A percentile compares a stretch with the other conserved stretches of the same genome.
Conservation (phyloP, 371 early-diverging fungal species). For the Lichtheimia corymbifera region DNA sequence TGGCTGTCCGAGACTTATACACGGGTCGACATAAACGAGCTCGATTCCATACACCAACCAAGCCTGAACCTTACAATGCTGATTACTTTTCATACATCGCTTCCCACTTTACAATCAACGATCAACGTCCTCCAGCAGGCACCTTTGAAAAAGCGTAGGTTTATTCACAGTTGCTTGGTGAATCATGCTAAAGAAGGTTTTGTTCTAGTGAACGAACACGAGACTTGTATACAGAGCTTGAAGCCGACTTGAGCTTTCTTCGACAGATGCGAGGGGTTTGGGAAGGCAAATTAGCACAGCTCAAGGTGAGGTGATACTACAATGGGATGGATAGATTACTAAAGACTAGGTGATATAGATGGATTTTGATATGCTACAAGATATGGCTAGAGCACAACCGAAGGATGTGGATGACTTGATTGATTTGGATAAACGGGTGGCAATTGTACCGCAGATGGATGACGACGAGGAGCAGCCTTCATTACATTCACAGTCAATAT, state of each 20-base stretch:
- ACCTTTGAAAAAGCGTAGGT: slow-evolving; percentile 3
- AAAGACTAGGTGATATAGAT: not conserved
- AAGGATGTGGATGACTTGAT: not conserved
- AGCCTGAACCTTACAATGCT: not conserved
- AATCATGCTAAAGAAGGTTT: too few species aligned
- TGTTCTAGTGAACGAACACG: slow-evolving; percentile 2
- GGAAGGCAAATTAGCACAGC: slow-evolving; percentile 1
- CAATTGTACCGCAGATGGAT: too few species aligned
- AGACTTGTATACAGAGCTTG: slow-evolving; percentile 1
- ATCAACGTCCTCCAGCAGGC: not conserved
- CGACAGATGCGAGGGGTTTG: slow-evolving; percentile 9
- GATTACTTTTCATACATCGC: not conserved
- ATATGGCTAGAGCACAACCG: not conserved
- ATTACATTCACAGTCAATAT: too few species aligned
- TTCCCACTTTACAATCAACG: not conserved
- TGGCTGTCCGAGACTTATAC: not conserved
- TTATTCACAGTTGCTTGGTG: not conserved
- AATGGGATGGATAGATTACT: not conserved
- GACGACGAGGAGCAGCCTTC: too few species aligned
- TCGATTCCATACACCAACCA: not conserved
- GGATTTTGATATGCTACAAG: slow-evolving; percentile 3
- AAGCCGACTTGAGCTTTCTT: slow-evolving; percentile 5
- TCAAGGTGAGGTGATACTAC: not conserved
- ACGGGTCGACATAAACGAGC: not conserved
- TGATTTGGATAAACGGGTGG: too few species aligned